Evolutionary conservation across 176 grass and related monocot genomes (phyloP).

Genomic region (Oryza meridionalis): DNA sequence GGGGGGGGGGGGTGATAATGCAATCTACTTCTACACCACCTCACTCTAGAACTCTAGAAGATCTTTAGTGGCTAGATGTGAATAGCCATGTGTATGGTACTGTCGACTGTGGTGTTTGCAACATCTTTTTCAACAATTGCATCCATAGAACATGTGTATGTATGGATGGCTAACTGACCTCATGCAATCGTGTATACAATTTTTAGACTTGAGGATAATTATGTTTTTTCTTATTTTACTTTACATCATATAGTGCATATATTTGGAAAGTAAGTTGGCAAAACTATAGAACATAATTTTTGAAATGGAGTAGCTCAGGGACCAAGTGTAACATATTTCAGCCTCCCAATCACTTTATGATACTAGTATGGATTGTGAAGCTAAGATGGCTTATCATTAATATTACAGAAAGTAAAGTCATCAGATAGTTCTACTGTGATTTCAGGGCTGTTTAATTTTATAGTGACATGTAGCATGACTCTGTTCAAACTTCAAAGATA

Average conservation of each 20-base stretch:
- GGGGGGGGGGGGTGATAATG: no score
- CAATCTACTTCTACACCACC: no score
- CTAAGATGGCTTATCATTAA: neutral
- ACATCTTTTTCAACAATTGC: neutral
- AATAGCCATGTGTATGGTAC: neutral
- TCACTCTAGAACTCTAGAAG: neutral
- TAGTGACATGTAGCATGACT: conserved; percentile 9
- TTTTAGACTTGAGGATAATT: neutral
- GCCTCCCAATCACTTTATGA: conserved; percentile 14
- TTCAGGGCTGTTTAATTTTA: neutral
- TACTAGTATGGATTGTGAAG: neutral
- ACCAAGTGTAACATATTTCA: neutral
- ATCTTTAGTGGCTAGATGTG: neutral
- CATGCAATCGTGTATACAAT: neutral
- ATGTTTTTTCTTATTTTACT: neutral
- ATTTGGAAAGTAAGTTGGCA: neutral
- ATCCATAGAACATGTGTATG: neutral
- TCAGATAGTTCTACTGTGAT: conserved; percentile 9
- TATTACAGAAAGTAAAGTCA: conserved; percentile 29
- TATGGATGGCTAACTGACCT: neutral
- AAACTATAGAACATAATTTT: neutral
- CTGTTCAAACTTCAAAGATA: conserved; percentile 29
- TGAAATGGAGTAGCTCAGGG: neutral
- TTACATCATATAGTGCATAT: neutral
- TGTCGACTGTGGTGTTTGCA: neutral